Evolutionary conservation across 2,329 filamentous ascomycete genomes (phyloP).

Genomic region (Phoma sp.): DNA sequence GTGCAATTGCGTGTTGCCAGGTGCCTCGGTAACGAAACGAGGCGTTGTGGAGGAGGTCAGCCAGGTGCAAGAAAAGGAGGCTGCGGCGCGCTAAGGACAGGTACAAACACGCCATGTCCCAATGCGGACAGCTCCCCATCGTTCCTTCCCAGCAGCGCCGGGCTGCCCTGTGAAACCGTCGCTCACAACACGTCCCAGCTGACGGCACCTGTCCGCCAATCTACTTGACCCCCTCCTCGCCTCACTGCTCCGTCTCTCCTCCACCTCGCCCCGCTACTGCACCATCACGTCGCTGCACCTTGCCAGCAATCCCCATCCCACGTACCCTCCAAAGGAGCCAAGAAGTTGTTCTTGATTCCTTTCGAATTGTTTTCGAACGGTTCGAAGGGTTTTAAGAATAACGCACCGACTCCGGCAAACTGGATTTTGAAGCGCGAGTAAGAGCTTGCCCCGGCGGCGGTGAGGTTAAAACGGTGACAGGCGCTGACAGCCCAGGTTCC

Average conservation of each 20-base stretch:
- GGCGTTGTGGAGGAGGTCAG: conserved; percentile 15
- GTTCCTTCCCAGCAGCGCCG: conserved; percentile 26
- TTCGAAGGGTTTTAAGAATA: conserved; percentile 73
- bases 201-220: conserved; percentile 37
- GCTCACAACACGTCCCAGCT: conserved; percentile 36
- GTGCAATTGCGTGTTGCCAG: conserved; percentile 23
- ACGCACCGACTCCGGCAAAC: conserved; percentile 84
- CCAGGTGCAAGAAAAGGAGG: conserved; percentile 28
- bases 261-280: conserved; percentile 47
- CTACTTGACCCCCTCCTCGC: conserved; percentile 45
- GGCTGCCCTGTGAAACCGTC: conserved; percentile 27
- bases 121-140: conserved; percentile 32
- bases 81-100: conserved; percentile 32
- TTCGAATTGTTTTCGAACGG: conserved; percentile 61
- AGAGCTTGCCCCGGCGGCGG: conserved; percentile 40
- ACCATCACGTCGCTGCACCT: conserved; percentile 41
- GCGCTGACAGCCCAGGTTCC: conserved; percentile 53
- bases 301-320: conserved; percentile 29
- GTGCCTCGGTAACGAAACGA: conserved; percentile 33
- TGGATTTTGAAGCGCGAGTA: conserved; percentile 99
- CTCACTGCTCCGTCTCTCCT: conserved; percentile 43
- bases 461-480: background rate
- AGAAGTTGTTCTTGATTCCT: conserved; percentile 70
- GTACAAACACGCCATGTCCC: conserved; percentile 17
- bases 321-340: conserved; percentile 48